Base-by-base conservation (phyloP, 352 stramenopile genomes). In the Globisporangium cystogenes region DNA sequence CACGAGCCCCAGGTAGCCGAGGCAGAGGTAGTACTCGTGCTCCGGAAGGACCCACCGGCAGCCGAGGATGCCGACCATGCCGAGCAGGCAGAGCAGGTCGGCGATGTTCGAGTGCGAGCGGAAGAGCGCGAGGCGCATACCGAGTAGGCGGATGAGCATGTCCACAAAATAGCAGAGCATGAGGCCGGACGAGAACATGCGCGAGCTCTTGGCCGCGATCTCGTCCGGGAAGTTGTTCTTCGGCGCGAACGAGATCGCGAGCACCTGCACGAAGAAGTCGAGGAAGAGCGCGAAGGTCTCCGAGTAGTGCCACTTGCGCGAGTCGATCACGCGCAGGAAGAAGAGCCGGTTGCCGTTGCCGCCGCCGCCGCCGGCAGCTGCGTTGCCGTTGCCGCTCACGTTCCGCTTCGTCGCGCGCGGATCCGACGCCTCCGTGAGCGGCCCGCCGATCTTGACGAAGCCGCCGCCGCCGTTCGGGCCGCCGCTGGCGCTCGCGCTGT, bases 261-360 rank as follows among this genome's bases (percentile, higher is more conserved):
- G 55, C 36, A 95, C 65, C 64, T 95, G 85, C 41, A 86, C 76
- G 49, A 92, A 84, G 46, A 95, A 95, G 69, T 95, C 85, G 45
- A 92, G 57, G 51, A 92, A 93, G 26, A 93, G 74, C 57, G 79
- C 74, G 47, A 93, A 89, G 3, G 82, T 88, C 60, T 93, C 81
- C 49, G 71, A 80, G 65, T 95, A 93, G 60, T 95, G 85, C 82
- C 85, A 95, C 61, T 91, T 92, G 64, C 85, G 82, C 50, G 82
- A 91, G 64, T 95, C 85, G 60, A 93, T 86, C 33, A 92, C 72
- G 29, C 81, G 85, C 53, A 93, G 60, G 58, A 74, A 90, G 55
- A 90, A 90, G n/a, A 90, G 67, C 33, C 79, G 82, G 49, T 85
- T 72, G 36, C 75, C 72, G 51, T 76, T 85, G 41, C 60, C 27